Evolutionary conservation across 2,329 filamentous ascomycete species (phyloP), one percentile per base, ranked within the genome.

Genomic region (Colletotrichum somersetense): DNA sequence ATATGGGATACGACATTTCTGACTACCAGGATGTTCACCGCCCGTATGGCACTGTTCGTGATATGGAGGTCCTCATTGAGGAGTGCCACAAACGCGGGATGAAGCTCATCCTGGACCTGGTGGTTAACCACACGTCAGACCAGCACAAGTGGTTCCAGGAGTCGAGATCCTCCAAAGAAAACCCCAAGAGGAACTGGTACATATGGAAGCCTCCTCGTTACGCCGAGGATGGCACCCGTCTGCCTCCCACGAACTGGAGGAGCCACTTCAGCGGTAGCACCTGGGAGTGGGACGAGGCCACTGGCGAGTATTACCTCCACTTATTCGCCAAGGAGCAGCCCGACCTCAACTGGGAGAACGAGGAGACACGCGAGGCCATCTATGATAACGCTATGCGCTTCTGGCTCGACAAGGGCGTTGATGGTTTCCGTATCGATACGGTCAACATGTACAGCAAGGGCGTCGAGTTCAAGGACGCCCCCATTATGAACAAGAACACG

Each of bases 261-360:
- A 88, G 81, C 83, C 89, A 85, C 82, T 92, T 90, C 74, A 86
- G 86, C 42, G 87, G 86, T 20, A 88, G 87, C 65, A 89, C 87
- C 0, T 94, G 92, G 92, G 84, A 90, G 71, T 95, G 89, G 84
- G 92, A 95, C 76, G 89, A 93, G 75, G 78, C 81, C n/a, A 93
- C 92, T 0, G 85, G 87, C 59, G 91, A 95, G 80, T 95, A 94
- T 79, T 95, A 94, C 77, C 88, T 95, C 0, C 90, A 92, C 73
- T 85, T 96, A 14, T 97, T 94, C 79, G 90, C 91, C 8, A 88
- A 87, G 6, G 89, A 93, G 74, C 93, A 96, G 79, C 93, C 94
- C 0, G 94, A 96, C 76, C 85, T 96, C n/a, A 96, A 96, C 81
- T 96, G 93, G 93, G 92, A 95, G 77, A 92, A 91, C 69, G 85